Conservation (phyloP, 257 asterid genomes). For the Buddleja alternifolia region DNA sequence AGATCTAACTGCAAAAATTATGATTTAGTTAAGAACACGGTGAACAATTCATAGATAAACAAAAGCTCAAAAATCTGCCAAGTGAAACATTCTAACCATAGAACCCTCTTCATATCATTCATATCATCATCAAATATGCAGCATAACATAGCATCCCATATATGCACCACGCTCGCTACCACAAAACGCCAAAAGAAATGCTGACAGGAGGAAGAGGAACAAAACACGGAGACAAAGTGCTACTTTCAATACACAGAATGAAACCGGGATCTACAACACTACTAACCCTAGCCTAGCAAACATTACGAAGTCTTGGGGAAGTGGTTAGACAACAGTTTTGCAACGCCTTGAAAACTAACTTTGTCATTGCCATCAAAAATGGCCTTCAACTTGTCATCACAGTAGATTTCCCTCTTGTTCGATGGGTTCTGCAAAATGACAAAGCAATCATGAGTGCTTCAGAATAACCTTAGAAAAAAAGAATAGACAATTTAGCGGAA, state of each 20-base stretch:
- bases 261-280: constrained; percentile 12
- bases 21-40: neutral
- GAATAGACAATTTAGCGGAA: neutral
- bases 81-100: neutral
- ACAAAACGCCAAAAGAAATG: neutral
- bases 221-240: neutral
- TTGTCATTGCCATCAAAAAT: constrained; percentile 62
- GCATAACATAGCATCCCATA: neutral
- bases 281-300: constrained; percentile 5
- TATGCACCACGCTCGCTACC: neutral
- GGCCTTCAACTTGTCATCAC: constrained; percentile 65
- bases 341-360: constrained; percentile 55
- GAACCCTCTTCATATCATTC: neutral
- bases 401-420: constrained; percentile 61
- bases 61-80: constrained; percentile 3
- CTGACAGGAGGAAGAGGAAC: neutral
- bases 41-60: neutral
- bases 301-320: constrained; percentile 49
- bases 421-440: constrained; percentile 52
- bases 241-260: neutral
- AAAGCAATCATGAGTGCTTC: neutral
- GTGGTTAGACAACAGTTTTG: constrained; percentile 52
- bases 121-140: neutral
- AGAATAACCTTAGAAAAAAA: neutral
- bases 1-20: neutral